Conservation (phyloP, 2,329 filamentous ascomycete genomes). For the Dothistroma pini region DNA sequence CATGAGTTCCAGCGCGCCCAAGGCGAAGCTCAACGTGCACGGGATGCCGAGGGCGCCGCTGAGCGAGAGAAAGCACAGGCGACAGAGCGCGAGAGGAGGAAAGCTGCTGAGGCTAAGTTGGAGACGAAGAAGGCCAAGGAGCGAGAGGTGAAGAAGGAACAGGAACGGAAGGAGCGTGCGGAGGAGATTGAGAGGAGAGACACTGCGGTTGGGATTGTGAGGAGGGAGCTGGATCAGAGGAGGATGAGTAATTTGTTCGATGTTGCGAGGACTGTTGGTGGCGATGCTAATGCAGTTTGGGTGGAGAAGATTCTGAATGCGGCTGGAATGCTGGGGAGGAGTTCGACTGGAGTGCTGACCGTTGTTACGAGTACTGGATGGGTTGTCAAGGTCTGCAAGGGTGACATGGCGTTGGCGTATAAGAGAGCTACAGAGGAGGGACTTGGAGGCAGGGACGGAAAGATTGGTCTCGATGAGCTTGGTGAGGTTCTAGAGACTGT, state of each 20-base stretch:
- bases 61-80: constrained; percentile 44
- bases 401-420: constrained; percentile 42
- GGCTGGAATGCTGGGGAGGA: constrained; percentile 35
- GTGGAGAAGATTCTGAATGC: constrained; percentile 43
- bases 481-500: constrained; percentile 38
- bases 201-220: constrained; percentile 33
- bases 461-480: constrained; percentile 35
- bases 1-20: constrained; percentile 50
- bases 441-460: constrained; percentile 33
- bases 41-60: constrained; percentile 41
- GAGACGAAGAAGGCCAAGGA: constrained; percentile 40
- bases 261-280: constrained; percentile 41
- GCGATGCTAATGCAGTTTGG: constrained; percentile 40
- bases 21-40: constrained; percentile 44
- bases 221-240: constrained; percentile 29
- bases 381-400: constrained; percentile 39
- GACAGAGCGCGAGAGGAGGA: constrained; percentile 41
- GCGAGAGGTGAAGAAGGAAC: constrained; percentile 38
- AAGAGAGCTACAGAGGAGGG: constrained; percentile 32
- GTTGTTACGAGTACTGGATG: constrained; percentile 45
- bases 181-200: constrained; percentile 37
- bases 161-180: constrained; percentile 37
- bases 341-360: constrained; percentile 27
- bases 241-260: constrained; percentile 38
- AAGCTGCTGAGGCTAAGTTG: constrained; percentile 42